These are phyloP conservation scores for Arachis monticola DNA, from an alignment of 331 rosid species.

Conservation along the genomic window DNA sequence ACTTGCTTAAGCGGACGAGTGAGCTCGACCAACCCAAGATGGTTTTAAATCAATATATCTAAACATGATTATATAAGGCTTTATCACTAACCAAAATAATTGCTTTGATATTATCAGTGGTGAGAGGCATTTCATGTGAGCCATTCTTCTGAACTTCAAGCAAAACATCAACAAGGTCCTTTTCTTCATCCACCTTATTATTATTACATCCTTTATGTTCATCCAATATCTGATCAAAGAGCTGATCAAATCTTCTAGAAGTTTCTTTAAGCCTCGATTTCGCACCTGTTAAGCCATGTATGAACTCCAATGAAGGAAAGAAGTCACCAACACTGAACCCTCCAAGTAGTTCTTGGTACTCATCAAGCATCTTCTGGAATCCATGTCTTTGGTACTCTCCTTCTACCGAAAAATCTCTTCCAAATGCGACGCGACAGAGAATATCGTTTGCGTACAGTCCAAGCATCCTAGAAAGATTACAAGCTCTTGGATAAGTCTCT, in stretches of 20 bases:
- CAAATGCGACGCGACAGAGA: slow-evolving; percentile 58
- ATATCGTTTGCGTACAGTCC: slow-evolving; percentile 60
- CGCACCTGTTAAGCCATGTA: slow-evolving; percentile 65
- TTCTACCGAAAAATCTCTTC: slow-evolving; percentile 60
- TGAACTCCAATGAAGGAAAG: slow-evolving; percentile 72
- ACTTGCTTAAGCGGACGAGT: too few relatives aligned
- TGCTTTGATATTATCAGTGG: slow-evolving; percentile 70
- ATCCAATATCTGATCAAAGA: slow-evolving; percentile 57
- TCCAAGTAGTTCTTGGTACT: slow-evolving; percentile 64
- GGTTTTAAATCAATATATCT: too few relatives aligned
- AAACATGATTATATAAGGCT: not conserved
- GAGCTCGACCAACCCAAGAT: too few relatives aligned
- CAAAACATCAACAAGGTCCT: slow-evolving; percentile 73
- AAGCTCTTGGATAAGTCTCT: slow-evolving; percentile 44
- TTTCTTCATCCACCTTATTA: slow-evolving; percentile 45
- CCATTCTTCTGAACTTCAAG: slow-evolving; percentile 58
- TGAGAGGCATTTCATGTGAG: slow-evolving; percentile 55
- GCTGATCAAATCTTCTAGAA: slow-evolving; percentile 49
- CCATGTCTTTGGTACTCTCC: slow-evolving; percentile 62
- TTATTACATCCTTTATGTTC: slow-evolving; percentile 50
- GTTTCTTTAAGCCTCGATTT: slow-evolving; percentile 55
- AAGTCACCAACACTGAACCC: slow-evolving; percentile 75
- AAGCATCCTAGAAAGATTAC: slow-evolving; percentile 54
- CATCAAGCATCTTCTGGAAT: slow-evolving; percentile 64
- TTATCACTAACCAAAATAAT: slow-evolving; percentile 59